Evolutionary conservation across 305 asterid genomes (phyloP).

Genomic region (Solanum chacoense): DNA sequence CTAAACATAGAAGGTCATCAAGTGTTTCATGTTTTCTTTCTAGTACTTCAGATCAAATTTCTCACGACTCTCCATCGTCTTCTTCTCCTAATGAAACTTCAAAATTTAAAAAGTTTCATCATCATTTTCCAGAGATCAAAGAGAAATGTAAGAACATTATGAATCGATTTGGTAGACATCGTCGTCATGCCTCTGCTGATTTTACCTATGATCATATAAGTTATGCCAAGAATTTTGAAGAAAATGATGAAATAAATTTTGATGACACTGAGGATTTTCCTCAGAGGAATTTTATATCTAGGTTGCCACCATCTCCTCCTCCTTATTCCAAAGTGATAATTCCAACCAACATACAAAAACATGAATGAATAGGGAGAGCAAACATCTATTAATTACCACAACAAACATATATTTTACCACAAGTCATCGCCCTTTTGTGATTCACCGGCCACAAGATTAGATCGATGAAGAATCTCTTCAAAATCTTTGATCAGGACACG

Average conservation of each 20-base stretch:
- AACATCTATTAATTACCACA: neutral
- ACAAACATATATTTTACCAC: neutral
- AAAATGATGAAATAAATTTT: neutral
- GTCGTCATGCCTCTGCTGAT: conserved; percentile 7
- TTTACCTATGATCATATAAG: conserved; percentile 7
- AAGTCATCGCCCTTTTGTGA: neutral
- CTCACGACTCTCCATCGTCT: neutral
- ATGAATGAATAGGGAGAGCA: neutral
- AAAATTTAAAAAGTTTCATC: neutral
- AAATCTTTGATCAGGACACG: neutral
- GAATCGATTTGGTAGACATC: neutral
- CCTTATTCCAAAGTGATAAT: neutral
- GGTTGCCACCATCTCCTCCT: conserved; percentile 1
- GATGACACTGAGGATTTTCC: conserved; percentile 1
- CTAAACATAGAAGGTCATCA: neutral
- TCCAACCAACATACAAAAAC: neutral
- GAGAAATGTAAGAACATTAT: conserved; percentile 1
- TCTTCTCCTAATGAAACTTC: neutral
- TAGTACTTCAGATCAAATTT: neutral
- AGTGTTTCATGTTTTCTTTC: neutral
- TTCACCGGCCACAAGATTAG: neutral
- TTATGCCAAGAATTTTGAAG: conserved; percentile 6
- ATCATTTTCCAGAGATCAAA: conserved; percentile 3
- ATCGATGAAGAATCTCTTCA: neutral
- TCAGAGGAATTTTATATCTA: neutral